phyloP scores from a whole-genome alignment of 2,329 filamentous ascomycete genomes.

The Trichophyton verrucosum region DNA sequence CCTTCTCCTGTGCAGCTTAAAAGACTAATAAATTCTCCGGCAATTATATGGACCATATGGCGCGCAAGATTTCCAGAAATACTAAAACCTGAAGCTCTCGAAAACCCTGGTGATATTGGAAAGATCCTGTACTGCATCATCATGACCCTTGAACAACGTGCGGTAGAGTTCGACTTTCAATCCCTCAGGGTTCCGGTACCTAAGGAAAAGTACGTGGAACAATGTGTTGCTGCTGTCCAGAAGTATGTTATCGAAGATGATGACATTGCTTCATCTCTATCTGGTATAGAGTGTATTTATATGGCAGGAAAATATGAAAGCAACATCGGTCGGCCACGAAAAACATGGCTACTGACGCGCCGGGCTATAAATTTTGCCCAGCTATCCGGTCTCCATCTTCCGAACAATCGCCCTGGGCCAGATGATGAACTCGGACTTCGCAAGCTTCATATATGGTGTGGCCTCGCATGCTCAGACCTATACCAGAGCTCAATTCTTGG shows the following conservation, averaged over 20 bases:
- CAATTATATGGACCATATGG: conserved; percentile 24
- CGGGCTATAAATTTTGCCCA: conserved; percentile 42
- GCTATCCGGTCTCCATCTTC: conserved; percentile 38
- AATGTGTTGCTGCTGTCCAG: conserved; percentile 37
- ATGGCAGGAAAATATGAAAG: conserved; percentile 42
- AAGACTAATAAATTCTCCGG: conserved; percentile 21
- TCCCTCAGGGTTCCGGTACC: conserved; percentile 27
- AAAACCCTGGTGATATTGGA: conserved; percentile 28
- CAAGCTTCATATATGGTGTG: conserved; percentile 29
- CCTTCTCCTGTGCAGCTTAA: conserved; percentile 23
- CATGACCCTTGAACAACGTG: conserved; percentile 33
- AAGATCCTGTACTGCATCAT: conserved; percentile 35
- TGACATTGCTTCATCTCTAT: conserved; percentile 38
- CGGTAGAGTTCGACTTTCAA: conserved; percentile 28
- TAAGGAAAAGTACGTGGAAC: conserved; percentile 34
- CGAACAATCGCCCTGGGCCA: conserved; percentile 20
- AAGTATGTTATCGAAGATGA: conserved; percentile 39
- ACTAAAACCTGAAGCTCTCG: conserved; percentile 11
- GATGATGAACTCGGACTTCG: conserved; percentile 20
- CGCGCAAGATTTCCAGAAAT: conserved; percentile 25
- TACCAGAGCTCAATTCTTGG: conserved; percentile 43
- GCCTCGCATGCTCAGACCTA: conserved; percentile 35
- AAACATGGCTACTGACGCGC: conserved; percentile 42
- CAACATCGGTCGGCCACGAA: conserved; percentile 44
- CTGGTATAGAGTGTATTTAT: conserved; percentile 42